These are phyloP conservation scores for Ogataea trehalophila DNA, from an alignment of 805 yeast species.

Conservation along the genomic window DNA sequence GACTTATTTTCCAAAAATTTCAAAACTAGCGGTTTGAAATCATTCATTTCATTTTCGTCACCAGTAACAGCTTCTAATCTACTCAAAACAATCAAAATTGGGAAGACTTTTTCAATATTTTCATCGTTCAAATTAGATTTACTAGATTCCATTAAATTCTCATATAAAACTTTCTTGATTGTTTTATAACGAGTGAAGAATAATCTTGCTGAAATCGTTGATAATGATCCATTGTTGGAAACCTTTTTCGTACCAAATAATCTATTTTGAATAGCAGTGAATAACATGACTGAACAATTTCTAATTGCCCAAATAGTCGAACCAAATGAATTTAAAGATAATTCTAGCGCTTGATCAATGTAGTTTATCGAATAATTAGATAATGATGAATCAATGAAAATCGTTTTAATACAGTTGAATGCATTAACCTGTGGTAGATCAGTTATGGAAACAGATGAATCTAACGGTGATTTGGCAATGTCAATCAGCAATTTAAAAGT, in stretches of 20 bases:
- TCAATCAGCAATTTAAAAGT: conserved; percentile 49
- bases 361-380: conserved; percentile 45
- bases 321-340: conserved; percentile 60
- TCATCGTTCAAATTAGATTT: conserved; percentile 14
- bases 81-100: conserved; percentile 69
- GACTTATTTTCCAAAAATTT: conserved; percentile 45
- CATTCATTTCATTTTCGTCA: conserved; percentile 40
- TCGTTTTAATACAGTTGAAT: conserved; percentile 72
- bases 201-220: conserved; percentile 40
- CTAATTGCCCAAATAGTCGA: conserved; percentile 79
- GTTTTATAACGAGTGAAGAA: conserved; percentile 67
- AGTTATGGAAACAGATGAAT: conserved; percentile 38
- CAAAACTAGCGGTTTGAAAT: conserved; percentile 46
- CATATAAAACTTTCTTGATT: conserved; percentile 45
- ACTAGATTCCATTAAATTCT: conserved; percentile 33
- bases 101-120: conserved; percentile 61
- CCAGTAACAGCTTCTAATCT: conserved; percentile 60
- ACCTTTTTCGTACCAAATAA: conserved; percentile 57
- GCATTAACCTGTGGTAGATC: conserved; percentile 95
- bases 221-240: conserved; percentile 29
- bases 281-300: conserved; percentile 91
- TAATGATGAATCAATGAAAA: conserved; percentile 70
- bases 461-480: conserved; percentile 51
- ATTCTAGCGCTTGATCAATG: conserved; percentile 52
- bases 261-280: conserved; percentile 76